A percentile compares a stretch with the other conserved stretches of the same genome.
Conservation (phyloP, 176 grass and related monocot species). For the Bonia amplexicaulis region DNA sequence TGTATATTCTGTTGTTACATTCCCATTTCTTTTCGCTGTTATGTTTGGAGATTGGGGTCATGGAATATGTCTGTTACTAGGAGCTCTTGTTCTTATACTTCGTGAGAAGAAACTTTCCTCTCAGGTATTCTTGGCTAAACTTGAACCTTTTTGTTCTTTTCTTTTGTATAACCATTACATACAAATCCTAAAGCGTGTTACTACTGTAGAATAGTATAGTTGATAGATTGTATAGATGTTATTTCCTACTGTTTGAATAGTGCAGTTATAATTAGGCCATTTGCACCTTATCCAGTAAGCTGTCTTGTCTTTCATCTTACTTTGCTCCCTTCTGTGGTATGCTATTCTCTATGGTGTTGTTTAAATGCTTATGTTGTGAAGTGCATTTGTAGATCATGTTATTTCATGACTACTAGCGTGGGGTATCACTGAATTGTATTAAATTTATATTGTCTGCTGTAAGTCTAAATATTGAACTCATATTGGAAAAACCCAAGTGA, state of each 20-base stretch:
- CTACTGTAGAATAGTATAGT: background rate
- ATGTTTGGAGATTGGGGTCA: slow-evolving; percentile 99
- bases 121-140: slow-evolving; percentile 48
- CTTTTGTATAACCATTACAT: background rate
- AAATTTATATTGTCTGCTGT: background rate
- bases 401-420: background rate
- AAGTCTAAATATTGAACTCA: background rate
- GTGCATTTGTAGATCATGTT: background rate
- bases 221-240: background rate
- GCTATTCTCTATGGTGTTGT: background rate
- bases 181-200: background rate
- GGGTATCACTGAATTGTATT: background rate
- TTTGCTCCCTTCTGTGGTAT: background rate
- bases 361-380: background rate
- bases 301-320: background rate
- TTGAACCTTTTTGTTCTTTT: background rate
- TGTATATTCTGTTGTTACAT: slow-evolving; percentile 95
- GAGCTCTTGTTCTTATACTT: slow-evolving; percentile 88
- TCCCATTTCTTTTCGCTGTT: slow-evolving; percentile 99
- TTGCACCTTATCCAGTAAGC: background rate
- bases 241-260: background rate
- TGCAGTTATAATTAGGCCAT: background rate
- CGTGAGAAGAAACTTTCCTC: slow-evolving; percentile 93
- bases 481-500: slow-evolving; percentile 1
- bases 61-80: slow-evolving; percentile 93